phyloP scores from a whole-genome alignment of 2,329 filamentous ascomycete genomes.

The Arthrinium phaeospermum region DNA sequence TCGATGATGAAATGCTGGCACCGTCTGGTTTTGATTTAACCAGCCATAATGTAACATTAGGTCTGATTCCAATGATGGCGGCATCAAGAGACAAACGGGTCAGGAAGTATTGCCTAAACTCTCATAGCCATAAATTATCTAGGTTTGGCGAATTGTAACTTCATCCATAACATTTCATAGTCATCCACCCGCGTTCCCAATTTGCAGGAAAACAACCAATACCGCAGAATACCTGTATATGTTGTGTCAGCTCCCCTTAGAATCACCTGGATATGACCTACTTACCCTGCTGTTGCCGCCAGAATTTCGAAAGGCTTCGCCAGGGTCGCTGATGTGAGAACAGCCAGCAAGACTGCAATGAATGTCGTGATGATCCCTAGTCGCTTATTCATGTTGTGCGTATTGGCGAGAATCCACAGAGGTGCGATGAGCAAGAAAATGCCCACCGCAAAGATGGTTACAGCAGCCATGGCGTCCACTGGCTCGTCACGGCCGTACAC shows the following conservation, averaged over 20 bases:
- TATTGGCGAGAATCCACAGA: not conserved
- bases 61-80: no score
- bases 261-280: not conserved
- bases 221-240: not conserved
- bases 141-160: no score
- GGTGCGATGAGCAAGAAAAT: not conserved
- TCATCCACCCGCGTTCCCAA: not conserved
- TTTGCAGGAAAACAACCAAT: not conserved
- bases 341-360: not conserved
- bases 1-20: no score
- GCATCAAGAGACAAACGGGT: no score
- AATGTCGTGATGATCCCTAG: not conserved
- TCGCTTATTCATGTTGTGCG: not conserved
- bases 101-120: no score
- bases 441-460: not conserved
- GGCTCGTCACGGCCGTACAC: not conserved
- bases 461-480: not conserved
- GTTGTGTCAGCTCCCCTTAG: not conserved
- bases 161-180: no score
- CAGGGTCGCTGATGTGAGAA: not conserved
- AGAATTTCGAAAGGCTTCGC: constrained; percentile 10
- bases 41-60: no score
- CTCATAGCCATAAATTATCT: no score
- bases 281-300: constrained; percentile 6
- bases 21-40: no score